A percentile compares a stretch with the other conserved stretches of the same genome.
Conservation (phyloP, 176 grass and related monocot species). For the Bothriochloa decipiens region DNA sequence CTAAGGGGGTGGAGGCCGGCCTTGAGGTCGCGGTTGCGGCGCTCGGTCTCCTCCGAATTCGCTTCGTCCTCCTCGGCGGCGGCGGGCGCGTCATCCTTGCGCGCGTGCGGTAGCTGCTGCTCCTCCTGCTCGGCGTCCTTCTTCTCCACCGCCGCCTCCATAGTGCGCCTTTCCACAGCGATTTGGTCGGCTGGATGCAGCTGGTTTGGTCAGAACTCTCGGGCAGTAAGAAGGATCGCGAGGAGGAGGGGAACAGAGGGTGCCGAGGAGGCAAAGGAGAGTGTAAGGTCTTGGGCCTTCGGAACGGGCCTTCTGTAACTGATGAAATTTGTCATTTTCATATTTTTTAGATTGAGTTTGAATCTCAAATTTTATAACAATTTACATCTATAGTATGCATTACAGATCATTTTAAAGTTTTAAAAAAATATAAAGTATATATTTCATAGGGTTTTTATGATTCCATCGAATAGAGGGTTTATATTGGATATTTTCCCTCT, state of each 20-base stretch:
- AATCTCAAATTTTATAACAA: no score
- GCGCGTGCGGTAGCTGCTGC: slow-evolving; percentile 40
- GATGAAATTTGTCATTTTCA: neutral
- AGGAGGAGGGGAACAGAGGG: neutral
- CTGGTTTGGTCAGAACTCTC: slow-evolving; percentile 19
- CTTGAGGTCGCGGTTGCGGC: slow-evolving; percentile 79
- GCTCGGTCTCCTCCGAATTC: slow-evolving; percentile 67
- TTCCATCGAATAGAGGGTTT: no score
- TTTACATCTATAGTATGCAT: no score
- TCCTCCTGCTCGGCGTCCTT: slow-evolving; percentile 53
- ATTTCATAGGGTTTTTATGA: no score
- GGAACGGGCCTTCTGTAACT: neutral
- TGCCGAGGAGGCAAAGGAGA: neutral
- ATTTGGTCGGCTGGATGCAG: slow-evolving; percentile 34
- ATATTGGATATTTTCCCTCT: neutral
- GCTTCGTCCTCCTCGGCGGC: slow-evolving; percentile 45
- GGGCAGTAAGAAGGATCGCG: slow-evolving; percentile 1
- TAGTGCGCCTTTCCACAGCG: slow-evolving; percentile 10
- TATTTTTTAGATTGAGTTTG: neutral
- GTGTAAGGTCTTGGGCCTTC: neutral
- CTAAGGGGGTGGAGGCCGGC: slow-evolving; percentile 87
- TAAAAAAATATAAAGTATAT: no score
- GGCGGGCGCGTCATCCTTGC: slow-evolving; percentile 22
- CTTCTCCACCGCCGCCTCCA: slow-evolving; percentile 45
- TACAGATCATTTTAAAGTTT: no score